Base-by-base conservation (phyloP, 2,329 filamentous ascomycete species). In the Beauveria asiatica region DNA sequence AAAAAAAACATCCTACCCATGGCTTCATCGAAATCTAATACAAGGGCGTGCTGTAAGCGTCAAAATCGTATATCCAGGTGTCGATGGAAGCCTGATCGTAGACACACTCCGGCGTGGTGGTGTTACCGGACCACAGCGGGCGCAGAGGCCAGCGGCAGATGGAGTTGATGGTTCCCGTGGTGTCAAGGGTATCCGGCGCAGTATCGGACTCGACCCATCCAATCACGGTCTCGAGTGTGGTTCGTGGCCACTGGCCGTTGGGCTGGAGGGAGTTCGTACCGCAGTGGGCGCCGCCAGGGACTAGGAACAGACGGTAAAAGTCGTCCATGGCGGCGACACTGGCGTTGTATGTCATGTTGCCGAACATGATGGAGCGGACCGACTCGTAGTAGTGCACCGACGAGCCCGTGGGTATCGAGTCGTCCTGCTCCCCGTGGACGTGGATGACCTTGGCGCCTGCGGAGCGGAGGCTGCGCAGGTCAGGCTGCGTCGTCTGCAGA, bases 341-440 rank as follows among this genome's bases (percentile, higher is more conserved):
- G n/a, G 74, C 73, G 19, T 74, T 68, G 62, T 73, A 73, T 13
- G 67, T 66, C 17, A 74, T 54, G 19, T 71, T 64, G 0, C 75
- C 72, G 66, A 78, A 79, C 79, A 83, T 81, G 66, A 74, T 71
- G 7, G 66, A 65, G 21, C 79, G 75, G 16, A 84, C 81, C 8
- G 78, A 75, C 56, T 83, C 73, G 16, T 75, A 78, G 73, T 83
- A 85, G 65, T 76, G 79, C 3, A 82, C 75, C 0, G 80, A 82
- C 0, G 79, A 81, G 5, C 74, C 79, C 1, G 81, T 67, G 3
- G 81, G 81, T 61, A 85, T 72, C 13, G 73, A 76, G 19, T 73
- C 69, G 67, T 84, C 82, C 0, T 76, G 77, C 68, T 84, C 80
- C 59, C 80, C 81, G 68, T 84, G 81, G 70, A 76, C 82, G 67